Percentiles rank a stretch among this genome's conserved stretches.
phyloP scores from a whole-genome alignment of 2,329 filamentous ascomycete species.

The Colletotrichum tanaceti region DNA sequence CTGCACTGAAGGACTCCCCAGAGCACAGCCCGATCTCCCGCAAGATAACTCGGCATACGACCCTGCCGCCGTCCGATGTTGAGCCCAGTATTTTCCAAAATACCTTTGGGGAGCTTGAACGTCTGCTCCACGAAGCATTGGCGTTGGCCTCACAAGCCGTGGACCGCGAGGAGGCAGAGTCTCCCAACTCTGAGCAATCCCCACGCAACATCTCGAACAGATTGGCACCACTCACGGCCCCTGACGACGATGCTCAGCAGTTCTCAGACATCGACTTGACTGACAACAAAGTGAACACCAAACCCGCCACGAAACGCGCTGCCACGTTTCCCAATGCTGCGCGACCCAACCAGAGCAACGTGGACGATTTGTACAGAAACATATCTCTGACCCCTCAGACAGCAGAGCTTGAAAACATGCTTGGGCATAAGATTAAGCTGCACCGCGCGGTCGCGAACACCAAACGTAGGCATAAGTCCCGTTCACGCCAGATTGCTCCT shows the following conservation, averaged over 20 bases:
- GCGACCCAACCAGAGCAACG: slow-evolving; percentile 43
- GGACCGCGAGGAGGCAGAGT: slow-evolving; percentile 46
- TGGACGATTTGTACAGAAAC: slow-evolving; percentile 32
- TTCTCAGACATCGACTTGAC: slow-evolving; percentile 28
- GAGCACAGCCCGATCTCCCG: slow-evolving; percentile 20
- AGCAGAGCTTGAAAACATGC: slow-evolving; percentile 8
- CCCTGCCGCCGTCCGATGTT: slow-evolving; percentile 39
- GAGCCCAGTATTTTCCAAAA: slow-evolving; percentile 47
- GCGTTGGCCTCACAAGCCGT: slow-evolving; percentile 56
- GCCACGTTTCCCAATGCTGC: slow-evolving; percentile 27
- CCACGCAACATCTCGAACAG: neutral
- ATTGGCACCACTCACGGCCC: neutral
- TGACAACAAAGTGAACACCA: neutral
- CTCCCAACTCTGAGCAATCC: neutral
- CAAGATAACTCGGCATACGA: slow-evolving; percentile 37
- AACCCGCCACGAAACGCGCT: neutral
- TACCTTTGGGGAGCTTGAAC: slow-evolving; percentile 57
- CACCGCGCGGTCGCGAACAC: neutral
- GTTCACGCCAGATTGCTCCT: slow-evolving; percentile 1
- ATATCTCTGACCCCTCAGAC: slow-evolving; percentile 32
- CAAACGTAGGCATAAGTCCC: neutral
- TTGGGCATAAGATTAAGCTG: slow-evolving; percentile 34
- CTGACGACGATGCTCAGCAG: neutral
- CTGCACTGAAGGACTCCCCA: neutral
- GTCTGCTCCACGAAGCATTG: slow-evolving; percentile 60